A percentile compares a stretch with the other conserved stretches of the same genome.
These are phyloP conservation scores for Trichoderma orchidacearum DNA, from an alignment of 495 filamentous ascomycete genomes.

Conservation along the genomic window DNA sequence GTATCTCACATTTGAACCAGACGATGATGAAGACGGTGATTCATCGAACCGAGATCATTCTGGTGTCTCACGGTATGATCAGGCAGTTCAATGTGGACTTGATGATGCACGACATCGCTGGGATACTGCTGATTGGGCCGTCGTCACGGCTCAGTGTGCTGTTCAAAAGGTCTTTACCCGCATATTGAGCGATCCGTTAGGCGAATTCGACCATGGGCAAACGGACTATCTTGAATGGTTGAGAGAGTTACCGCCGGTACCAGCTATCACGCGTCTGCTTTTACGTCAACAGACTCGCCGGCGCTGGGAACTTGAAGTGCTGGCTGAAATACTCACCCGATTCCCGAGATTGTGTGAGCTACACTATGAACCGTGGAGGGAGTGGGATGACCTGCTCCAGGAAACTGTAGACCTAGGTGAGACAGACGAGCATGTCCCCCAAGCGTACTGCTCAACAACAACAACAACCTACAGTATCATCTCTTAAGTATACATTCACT, in stretches of 20 bases:
- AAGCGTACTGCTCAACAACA: neutral
- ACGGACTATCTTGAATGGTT: conserved; percentile 12
- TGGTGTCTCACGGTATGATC: conserved; percentile 3
- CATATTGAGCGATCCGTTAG: conserved; percentile 5
- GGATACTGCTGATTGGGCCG: conserved; percentile 12
- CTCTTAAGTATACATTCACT: conserved; percentile 3
- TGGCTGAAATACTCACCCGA: conserved; percentile 16
- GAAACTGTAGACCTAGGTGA: conserved; percentile 11
- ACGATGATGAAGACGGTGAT: conserved; percentile 10
- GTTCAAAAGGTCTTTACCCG: conserved; percentile 12
- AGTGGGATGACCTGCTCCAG: conserved; percentile 11
- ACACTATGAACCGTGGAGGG: conserved; percentile 20
- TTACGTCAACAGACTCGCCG: conserved; percentile 20
- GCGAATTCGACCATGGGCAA: conserved; percentile 12
- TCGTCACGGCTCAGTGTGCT: conserved; percentile 8
- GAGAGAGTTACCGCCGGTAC: conserved; percentile 16
- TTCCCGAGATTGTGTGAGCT: conserved; percentile 20
- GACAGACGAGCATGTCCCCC: conserved; percentile 1
- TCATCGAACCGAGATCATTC: neutral
- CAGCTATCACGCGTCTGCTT: conserved; percentile 17
- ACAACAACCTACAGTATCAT: conserved; percentile 3
- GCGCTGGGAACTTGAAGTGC: conserved; percentile 14
- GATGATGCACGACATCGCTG: conserved; percentile 16
- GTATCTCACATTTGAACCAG: conserved; percentile 16
- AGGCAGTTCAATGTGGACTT: conserved; percentile 10